Percentiles rank a stretch among this genome's conserved stretches.
Evolutionary conservation across 306 rosid genomes (phyloP).

Genomic region (Cucumis melo): DNA sequence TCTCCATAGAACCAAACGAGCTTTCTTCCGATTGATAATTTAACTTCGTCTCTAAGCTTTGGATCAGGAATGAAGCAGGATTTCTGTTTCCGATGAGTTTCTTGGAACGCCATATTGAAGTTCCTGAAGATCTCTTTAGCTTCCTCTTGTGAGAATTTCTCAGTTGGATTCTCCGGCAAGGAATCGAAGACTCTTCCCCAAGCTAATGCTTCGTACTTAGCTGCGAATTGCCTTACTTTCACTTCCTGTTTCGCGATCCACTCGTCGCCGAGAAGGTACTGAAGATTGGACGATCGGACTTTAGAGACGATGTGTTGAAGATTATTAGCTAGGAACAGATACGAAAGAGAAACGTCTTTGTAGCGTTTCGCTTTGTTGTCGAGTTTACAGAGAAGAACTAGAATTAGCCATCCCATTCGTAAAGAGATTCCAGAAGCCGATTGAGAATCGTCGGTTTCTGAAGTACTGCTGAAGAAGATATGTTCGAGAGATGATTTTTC

Average conservation of each 20-base stretch:
- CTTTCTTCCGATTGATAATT: conserved; percentile 19
- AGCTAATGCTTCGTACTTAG: conserved; percentile 53
- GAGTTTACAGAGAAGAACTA: conserved; percentile 64
- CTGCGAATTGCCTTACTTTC: conserved; percentile 46
- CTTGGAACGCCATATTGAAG: conserved; percentile 42
- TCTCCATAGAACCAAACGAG: conserved; percentile 30
- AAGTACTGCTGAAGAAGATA: conserved; percentile 22
- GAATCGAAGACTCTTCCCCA: conserved; percentile 47
- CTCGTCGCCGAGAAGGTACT: conserved; percentile 37
- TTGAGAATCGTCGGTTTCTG: conserved; percentile 10
- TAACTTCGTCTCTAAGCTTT: conserved; percentile 45
- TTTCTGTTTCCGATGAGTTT: conserved; percentile 36
- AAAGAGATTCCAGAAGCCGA: conserved; percentile 17
- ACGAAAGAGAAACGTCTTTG: conserved; percentile 59
- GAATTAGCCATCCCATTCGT: conserved; percentile 56
- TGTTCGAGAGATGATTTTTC: conserved; percentile 18
- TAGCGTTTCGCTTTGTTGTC: conserved; percentile 45
- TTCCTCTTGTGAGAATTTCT: conserved; percentile 17
- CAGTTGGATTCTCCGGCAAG: conserved; percentile 34
- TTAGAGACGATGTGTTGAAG: conserved; percentile 63
- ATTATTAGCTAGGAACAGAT: conserved; percentile 75
- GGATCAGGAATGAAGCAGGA: conserved; percentile 18
- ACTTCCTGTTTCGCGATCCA: conserved; percentile 49
- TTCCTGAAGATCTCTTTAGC: conserved; percentile 31
- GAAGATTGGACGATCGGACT: conserved; percentile 40